A percentile compares a stretch with the other conserved stretches of the same genome.
Conservation (phyloP, 2,329 filamentous ascomycete genomes). For the Zymoseptoria brevis region DNA sequence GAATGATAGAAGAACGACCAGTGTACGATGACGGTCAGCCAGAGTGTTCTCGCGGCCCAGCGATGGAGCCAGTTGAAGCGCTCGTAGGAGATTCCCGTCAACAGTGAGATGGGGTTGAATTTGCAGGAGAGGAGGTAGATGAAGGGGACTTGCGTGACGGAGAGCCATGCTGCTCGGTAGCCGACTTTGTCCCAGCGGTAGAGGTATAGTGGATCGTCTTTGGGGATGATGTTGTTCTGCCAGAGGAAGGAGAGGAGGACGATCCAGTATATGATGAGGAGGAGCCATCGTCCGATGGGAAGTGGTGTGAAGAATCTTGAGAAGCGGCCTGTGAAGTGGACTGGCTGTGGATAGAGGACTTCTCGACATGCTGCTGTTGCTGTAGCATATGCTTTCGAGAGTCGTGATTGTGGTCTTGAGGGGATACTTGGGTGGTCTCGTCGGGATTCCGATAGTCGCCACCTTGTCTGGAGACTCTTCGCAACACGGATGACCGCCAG, state of each 20-base stretch:
- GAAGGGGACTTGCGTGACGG: slow-evolving; percentile 56
- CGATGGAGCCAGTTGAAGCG: slow-evolving; percentile 47
- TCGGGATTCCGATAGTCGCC: slow-evolving; percentile 7
- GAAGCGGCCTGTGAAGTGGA: slow-evolving; percentile 24
- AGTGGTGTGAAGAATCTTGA: slow-evolving; percentile 27
- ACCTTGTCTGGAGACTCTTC: slow-evolving; percentile 11
- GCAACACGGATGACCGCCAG: slow-evolving; percentile 14
- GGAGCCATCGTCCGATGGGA: slow-evolving; percentile 24
- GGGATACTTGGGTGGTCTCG: slow-evolving; percentile 11
- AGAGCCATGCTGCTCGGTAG: slow-evolving; percentile 61
- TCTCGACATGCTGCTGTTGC: slow-evolving; percentile 21
- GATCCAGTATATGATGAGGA: slow-evolving; percentile 25
- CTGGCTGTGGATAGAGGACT: slow-evolving; percentile 23
- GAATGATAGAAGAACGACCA: slow-evolving; percentile 47
- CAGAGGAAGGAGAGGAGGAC: slow-evolving; percentile 25
- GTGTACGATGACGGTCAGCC: slow-evolving; percentile 47
- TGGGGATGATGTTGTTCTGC: slow-evolving; percentile 23
- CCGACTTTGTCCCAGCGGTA: slow-evolving; percentile 51
- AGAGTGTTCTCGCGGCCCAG: slow-evolving; percentile 45
- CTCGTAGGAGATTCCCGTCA: slow-evolving; percentile 43
- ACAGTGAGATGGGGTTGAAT: slow-evolving; percentile 40
- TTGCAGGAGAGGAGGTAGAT: slow-evolving; percentile 46
- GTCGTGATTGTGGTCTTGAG: slow-evolving; percentile 17
- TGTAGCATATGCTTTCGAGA: slow-evolving; percentile 24
- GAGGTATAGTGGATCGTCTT: slow-evolving; percentile 20